Evolutionary conservation across 2,329 filamentous ascomycete species (phyloP).

Genomic region (Aspergillus vadensis): DNA sequence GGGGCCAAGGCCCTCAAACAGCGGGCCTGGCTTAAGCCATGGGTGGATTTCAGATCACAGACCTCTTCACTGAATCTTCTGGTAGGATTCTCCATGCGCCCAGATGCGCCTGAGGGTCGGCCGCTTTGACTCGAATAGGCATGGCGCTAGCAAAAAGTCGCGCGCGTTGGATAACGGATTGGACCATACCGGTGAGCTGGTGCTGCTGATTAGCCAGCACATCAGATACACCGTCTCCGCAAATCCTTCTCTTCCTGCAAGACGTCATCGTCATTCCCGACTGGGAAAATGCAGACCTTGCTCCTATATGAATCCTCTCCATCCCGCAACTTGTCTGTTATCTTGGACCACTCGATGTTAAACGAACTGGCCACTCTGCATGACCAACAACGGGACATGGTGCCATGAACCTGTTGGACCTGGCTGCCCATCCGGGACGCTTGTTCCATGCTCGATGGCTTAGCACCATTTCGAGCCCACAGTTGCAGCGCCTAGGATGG

Average conservation of each 20-base stretch:
- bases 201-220: not conserved
- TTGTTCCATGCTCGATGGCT: not conserved
- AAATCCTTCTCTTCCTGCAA: not conserved
- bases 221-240: not conserved
- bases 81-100: not conserved
- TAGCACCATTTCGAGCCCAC: not conserved
- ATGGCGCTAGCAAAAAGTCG: not conserved
- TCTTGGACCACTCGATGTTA: not conserved
- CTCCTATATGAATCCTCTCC: not conserved
- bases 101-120: not conserved
- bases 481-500: not conserved
- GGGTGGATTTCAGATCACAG: not conserved
- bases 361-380: constrained; percentile 2
- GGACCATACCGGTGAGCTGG: not conserved
- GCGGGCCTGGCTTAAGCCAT: not conserved
- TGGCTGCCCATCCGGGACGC: not conserved
- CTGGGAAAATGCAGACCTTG: constrained; percentile 3
- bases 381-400: not conserved
- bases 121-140: not conserved
- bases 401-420: not conserved
- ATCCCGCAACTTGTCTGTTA: not conserved
- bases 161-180: not conserved
- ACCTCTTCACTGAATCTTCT: constrained; percentile 1
- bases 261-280: constrained; percentile 6
- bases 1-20: not conserved